phyloP scores from a whole-genome alignment of 495 filamentous ascomycete genomes.

The Penicillium maclennaniae region DNA sequence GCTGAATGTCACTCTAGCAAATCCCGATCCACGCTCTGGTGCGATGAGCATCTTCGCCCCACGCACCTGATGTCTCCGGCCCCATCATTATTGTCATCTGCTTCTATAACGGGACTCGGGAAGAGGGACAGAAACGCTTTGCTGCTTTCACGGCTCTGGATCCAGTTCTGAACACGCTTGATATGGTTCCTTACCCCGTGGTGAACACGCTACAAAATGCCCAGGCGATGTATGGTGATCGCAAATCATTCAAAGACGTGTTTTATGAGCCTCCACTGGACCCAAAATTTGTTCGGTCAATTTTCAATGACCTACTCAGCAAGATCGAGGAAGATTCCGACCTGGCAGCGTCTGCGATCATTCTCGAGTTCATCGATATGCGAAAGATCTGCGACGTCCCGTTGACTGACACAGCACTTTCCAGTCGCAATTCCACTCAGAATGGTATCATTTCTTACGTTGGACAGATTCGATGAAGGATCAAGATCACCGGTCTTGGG shows the following conservation, averaged over 20 bases:
- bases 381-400: conserved; percentile 30
- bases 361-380: conserved; percentile 35
- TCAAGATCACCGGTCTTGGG: conserved; percentile 28
- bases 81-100: conserved; percentile 39
- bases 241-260: conserved; percentile 48
- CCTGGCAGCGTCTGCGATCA: conserved; percentile 22
- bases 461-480: conserved; percentile 31
- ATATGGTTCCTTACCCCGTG: conserved; percentile 39
- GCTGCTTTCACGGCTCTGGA: conserved; percentile 16
- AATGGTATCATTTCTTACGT: conserved; percentile 35
- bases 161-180: conserved; percentile 35
- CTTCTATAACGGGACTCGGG: conserved; percentile 50
- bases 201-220: conserved; percentile 43
- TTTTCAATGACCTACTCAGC: conserved; percentile 35
- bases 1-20: conserved; percentile 37
- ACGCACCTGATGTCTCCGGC: conserved; percentile 28
- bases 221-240: conserved; percentile 38
- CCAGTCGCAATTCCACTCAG: conserved; percentile 35
- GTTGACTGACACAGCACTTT: conserved; percentile 24
- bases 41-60: conserved; percentile 37
- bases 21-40: conserved; percentile 30
- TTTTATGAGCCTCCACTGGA: conserved; percentile 44
- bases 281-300: conserved; percentile 27
- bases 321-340: conserved; percentile 26
- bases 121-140: conserved; percentile 39